phyloP scores from a whole-genome alignment of 208 protist species.

The Acanthamoeba castellanii region DNA sequence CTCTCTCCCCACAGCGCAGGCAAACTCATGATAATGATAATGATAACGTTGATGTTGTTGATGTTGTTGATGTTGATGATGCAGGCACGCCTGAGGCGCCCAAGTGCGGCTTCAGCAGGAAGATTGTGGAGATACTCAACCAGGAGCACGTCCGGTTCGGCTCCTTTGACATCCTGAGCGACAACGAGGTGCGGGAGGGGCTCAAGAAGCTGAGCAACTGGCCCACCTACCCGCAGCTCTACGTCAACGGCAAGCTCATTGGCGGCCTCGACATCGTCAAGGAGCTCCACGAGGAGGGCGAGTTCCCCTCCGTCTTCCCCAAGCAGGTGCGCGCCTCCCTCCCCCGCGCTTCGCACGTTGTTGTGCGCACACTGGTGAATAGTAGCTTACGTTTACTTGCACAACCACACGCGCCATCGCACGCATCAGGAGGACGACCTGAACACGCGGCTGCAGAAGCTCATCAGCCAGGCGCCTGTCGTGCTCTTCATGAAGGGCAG shows the following conservation, averaged over 20 bases:
- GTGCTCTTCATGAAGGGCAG: constrained; percentile 78
- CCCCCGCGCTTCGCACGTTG: too few relatives aligned
- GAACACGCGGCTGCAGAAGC: background rate
- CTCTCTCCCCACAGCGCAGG: too few relatives aligned
- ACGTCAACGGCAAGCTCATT: constrained; percentile 90
- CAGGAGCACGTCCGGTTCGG: constrained; percentile 62
- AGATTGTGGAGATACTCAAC: constrained; percentile 73
- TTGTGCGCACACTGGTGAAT: too few relatives aligned
- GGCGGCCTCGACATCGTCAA: constrained; percentile 91
- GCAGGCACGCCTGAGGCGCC: constrained; percentile 57
- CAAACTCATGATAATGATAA: too few relatives aligned
- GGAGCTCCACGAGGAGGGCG: constrained; percentile 85
- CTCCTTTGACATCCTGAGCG: constrained; percentile 75
- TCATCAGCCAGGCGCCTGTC: constrained; percentile 58
- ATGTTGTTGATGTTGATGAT: background rate
- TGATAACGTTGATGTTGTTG: too few relatives aligned
- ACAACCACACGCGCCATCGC: too few relatives aligned
- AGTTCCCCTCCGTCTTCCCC: constrained; percentile 78
- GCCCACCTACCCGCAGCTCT: constrained; percentile 92
- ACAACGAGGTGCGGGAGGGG: constrained; percentile 73
- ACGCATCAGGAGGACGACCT: constrained; percentile 1
- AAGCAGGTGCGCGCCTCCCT: background rate
- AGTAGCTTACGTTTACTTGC: too few relatives aligned
- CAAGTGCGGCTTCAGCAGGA: constrained; percentile 74
- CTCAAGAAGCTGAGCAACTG: constrained; percentile 89